A percentile compares a stretch with the other conserved stretches of the same genome.
Evolutionary conservation across 108 stramenopile species (phyloP).

Genomic region (Skeletonema tropicum): DNA sequence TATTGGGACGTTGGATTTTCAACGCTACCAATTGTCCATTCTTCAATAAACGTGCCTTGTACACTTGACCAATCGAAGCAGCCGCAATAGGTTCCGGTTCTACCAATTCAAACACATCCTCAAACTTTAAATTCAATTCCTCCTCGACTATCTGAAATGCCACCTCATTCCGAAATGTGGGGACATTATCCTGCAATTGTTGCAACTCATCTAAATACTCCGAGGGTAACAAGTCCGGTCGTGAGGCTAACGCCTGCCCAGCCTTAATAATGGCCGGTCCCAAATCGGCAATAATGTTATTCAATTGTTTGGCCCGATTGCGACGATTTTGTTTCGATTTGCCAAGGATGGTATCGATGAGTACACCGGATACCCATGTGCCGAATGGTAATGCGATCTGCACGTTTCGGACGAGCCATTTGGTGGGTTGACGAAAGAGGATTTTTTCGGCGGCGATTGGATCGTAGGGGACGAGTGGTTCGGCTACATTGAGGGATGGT

Average conservation of each 20-base stretch:
- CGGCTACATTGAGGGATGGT: conserved; percentile 71
- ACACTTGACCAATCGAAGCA: conserved; percentile 86
- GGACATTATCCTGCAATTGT: conserved; percentile 95
- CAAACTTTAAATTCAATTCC: conserved; percentile 79
- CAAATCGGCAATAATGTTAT: conserved; percentile 73
- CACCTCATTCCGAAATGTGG: conserved; percentile 82
- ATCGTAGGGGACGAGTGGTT: conserved; percentile 91
- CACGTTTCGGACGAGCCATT: conserved; percentile 93
- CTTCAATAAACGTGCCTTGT: conserved; percentile 87
- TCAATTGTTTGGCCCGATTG: conserved; percentile 78
- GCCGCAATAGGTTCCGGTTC: conserved; percentile 88
- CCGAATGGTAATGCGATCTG: conserved; percentile 92
- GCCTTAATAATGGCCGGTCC: conserved; percentile 97
- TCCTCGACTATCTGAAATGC: conserved; percentile 87
- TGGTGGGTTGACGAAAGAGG: conserved; percentile 86
- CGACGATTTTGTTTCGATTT: conserved; percentile 47
- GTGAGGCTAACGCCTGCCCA: conserved; percentile 90
- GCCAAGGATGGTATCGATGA: conserved; percentile 71
- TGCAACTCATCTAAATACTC: conserved; percentile 96
- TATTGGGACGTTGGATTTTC: conserved; percentile 95
- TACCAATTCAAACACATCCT: conserved; percentile 89
- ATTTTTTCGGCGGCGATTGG: conserved; percentile 76
- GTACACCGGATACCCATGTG: conserved; percentile 77
- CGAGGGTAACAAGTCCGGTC: conserved; percentile 91
- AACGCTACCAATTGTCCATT: conserved; percentile 92